Conservation (phyloP, 2,329 filamentous ascomycete species). For the Botrytis medusae region DNA sequence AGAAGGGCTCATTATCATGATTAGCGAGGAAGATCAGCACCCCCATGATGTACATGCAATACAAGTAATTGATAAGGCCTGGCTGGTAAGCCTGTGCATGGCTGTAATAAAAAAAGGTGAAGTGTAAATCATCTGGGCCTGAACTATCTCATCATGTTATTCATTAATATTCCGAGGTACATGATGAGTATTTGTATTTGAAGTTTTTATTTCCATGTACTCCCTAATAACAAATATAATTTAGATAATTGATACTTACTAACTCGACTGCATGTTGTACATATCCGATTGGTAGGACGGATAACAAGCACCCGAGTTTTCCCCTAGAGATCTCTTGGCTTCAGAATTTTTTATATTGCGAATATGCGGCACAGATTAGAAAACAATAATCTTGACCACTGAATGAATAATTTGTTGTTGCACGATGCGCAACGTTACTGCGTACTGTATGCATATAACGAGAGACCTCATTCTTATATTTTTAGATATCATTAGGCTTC, state of each 20-base stretch:
- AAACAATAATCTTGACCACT: neutral
- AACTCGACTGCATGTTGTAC: neutral
- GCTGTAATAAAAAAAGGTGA: neutral
- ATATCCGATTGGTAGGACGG: slow-evolving; percentile 2
- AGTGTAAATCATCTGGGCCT: neutral
- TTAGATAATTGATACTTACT: too few relatives aligned
- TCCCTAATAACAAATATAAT: neutral
- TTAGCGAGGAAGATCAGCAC: neutral
- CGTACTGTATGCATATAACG: neutral
- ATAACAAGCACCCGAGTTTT: neutral
- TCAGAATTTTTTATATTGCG: neutral
- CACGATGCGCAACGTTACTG: neutral
- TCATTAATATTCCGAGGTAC: neutral
- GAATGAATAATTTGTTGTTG: neutral
- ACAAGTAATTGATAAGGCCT: slow-evolving; percentile 10
- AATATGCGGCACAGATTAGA: neutral
- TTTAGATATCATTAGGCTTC: neutral
- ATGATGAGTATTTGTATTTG: neutral
- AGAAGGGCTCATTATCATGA: neutral
- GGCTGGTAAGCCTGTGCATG: neutral
- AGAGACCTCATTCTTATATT: neutral
- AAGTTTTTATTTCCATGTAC: neutral
- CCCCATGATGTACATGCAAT: neutral
- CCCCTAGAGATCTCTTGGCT: neutral
- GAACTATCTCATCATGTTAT: neutral